Base-by-base conservation (phyloP, 106 monocot species). In the Agapanthus africanus region DNA sequence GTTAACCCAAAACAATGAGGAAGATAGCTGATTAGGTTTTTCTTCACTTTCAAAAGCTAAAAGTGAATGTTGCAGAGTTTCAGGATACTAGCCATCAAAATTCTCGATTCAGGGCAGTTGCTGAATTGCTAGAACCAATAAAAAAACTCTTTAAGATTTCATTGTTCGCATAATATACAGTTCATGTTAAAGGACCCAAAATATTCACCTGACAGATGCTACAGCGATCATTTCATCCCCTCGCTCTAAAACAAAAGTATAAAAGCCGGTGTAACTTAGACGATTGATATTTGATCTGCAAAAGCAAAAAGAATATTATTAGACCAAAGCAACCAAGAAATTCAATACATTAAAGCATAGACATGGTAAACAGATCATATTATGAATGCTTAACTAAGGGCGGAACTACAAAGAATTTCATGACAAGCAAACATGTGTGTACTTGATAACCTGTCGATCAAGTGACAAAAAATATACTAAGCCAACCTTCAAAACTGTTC, bases 171-270 rank as follows among this genome's bases (percentile, higher is more conserved):
- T 39, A 22, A 40, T 28, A 38, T 22, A 25, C n/a, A 11, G 15
- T 37, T 30, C 35, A 63, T 6, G 19, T 18, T 36, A 70, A 11
- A 5, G 46, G 46, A 19, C 36, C 25, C 26, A 30, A 56, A 39
- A 40, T 71, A 41, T 40, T 39, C 36, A 93, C 99, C 99, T 90
- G 46, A 99, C 60, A 30, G 99, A 87, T 71, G 99, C 99, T 34
- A 75, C 93, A 78, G 82, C 79, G 33, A 93, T 82, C 42, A 99
- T 81, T 79, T 99, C 99, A 87, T 99, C 99, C 7, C 75, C 87
- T 31, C 73, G 70, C 67, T 92, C 99, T 70, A 99, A 73, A 76
- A 99, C 41, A 73, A 99, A 87, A 59, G 87, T 89, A 60, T 99
- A 90, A 76, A 99, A 99, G 11, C 93, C 89, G 65, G 70, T 66